These are phyloP conservation scores for Xylariales sp. DNA, from an alignment of 2,329 filamentous ascomycete genomes.

Conservation along the genomic window DNA sequence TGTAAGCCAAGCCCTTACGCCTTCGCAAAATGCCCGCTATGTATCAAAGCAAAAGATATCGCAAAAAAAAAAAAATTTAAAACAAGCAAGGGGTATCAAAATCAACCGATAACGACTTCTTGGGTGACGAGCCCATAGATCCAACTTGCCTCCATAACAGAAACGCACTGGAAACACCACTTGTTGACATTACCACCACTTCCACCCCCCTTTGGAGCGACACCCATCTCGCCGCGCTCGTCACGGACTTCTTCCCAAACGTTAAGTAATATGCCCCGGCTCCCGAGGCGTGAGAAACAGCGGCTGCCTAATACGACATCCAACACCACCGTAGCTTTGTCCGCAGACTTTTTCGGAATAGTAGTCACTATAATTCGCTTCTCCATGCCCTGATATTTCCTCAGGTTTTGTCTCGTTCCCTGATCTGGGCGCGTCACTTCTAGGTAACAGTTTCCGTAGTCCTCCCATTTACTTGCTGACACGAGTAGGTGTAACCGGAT, in stretches of 20 bases:
- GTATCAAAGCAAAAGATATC: constrained; percentile 12
- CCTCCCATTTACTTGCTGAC: constrained; percentile 83
- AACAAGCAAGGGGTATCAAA: constrained; percentile 34
- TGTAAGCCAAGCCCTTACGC: constrained; percentile 18
- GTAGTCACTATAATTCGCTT: constrained; percentile 86
- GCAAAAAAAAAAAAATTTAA: background rate
- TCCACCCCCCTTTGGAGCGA: constrained; percentile 63
- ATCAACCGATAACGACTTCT: constrained; percentile 60
- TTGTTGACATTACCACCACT: constrained; percentile 67
- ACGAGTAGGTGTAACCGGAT: constrained; percentile 88
- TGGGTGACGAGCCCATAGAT: constrained; percentile 68
- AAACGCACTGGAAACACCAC: constrained; percentile 72
- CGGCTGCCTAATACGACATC: constrained; percentile 87
- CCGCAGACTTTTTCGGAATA: constrained; percentile 71
- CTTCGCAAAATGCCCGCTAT: constrained; percentile 20
- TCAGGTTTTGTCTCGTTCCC: constrained; percentile 68
- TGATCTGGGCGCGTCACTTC: constrained; percentile 82
- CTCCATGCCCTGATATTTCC: constrained; percentile 74
- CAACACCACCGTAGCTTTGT: constrained; percentile 67
- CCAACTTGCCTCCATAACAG: constrained; percentile 64
- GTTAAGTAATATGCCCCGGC: constrained; percentile 87
- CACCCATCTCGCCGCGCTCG: constrained; percentile 66
- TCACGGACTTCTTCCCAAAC: constrained; percentile 84
- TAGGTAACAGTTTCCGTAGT: constrained; percentile 85
- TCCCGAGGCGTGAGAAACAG: constrained; percentile 85